Percentiles rank a stretch among this genome's conserved stretches.
Evolutionary conservation across 306 rosid species (phyloP).

Genomic region (Dryas alaskensis): DNA sequence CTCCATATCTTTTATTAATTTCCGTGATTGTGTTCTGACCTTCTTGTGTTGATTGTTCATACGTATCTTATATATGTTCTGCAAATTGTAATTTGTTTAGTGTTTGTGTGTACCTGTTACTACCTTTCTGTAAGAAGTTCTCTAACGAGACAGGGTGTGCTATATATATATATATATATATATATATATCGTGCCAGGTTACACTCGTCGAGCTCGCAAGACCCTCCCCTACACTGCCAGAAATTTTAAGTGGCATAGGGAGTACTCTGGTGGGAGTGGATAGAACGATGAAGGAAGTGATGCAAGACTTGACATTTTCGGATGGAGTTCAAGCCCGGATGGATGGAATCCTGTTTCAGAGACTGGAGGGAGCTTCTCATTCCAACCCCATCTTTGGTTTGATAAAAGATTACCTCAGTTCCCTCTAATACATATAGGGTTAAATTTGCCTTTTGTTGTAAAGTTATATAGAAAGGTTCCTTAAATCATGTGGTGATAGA

Average conservation of each 20-base stretch:
- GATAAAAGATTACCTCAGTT: slow-evolving; percentile 68
- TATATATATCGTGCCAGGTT: slow-evolving; percentile 44
- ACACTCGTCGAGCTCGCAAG: slow-evolving; percentile 80
- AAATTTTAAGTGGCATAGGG: slow-evolving; percentile 68
- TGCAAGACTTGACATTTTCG: slow-evolving; percentile 52
- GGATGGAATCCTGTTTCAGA: slow-evolving; percentile 86
- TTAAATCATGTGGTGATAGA: not conserved
- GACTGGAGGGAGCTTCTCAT: slow-evolving; percentile 63
- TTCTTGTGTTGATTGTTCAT: not conserved
- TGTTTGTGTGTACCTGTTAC: too few species aligned
- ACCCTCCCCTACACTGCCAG: slow-evolving; percentile 67
- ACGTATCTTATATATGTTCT: too few species aligned
- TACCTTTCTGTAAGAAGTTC: not conserved
- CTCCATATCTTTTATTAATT: not conserved
- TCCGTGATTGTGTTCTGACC: not conserved
- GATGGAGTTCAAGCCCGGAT: slow-evolving; percentile 86
- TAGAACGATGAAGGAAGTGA: slow-evolving; percentile 50
- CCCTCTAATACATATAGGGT: slow-evolving; percentile 31
- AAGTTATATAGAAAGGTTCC: not conserved
- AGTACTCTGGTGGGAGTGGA: slow-evolving; percentile 63
- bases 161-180: not conserved
- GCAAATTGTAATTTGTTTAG: too few species aligned
- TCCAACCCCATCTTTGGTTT: slow-evolving; percentile 57
- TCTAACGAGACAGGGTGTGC: not conserved
- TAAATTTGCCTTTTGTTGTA: not conserved